Evolutionary conservation across 2,329 filamentous ascomycete species (phyloP).

Genomic region (Neonectria magnoliae): DNA sequence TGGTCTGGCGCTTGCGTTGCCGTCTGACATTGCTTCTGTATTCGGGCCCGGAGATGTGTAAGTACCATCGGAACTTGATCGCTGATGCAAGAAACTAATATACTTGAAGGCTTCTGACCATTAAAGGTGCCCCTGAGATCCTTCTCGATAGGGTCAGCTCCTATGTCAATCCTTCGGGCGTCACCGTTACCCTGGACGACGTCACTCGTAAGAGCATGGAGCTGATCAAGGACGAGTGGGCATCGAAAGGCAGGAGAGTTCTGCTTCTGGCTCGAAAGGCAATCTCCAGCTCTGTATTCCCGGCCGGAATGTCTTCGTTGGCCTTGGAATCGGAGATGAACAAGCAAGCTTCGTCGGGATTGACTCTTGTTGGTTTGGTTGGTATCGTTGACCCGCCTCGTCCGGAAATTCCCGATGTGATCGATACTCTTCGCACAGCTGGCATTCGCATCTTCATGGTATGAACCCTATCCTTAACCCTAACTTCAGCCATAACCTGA

Average conservation of each 20-base stretch:
- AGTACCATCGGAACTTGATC: neutral
- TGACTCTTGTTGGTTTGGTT: slow-evolving; percentile 78
- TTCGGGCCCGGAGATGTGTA: slow-evolving; percentile 23
- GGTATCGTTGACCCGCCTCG: slow-evolving; percentile 83
- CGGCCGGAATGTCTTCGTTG: slow-evolving; percentile 52
- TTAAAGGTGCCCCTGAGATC: slow-evolving; percentile 83
- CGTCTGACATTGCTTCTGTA: slow-evolving; percentile 11
- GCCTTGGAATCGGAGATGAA: slow-evolving; percentile 62
- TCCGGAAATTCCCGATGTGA: slow-evolving; percentile 74
- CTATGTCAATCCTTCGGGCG: slow-evolving; percentile 66
- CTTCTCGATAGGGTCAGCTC: slow-evolving; percentile 71
- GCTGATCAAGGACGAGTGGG: slow-evolving; percentile 73
- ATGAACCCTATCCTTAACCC: too few species aligned
- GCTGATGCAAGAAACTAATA: slow-evolving; percentile 9
- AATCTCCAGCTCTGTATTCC: slow-evolving; percentile 54
- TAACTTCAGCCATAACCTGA: too few species aligned
- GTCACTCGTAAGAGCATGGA: slow-evolving; percentile 60
- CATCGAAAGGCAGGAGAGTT: slow-evolving; percentile 73
- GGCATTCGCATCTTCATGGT: slow-evolving; percentile 82
- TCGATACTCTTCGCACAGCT: slow-evolving; percentile 73
- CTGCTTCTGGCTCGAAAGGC: slow-evolving; percentile 72
- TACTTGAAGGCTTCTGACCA: slow-evolving; percentile 66
- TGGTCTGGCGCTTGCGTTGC: slow-evolving; percentile 48
- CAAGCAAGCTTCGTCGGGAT: slow-evolving; percentile 62
- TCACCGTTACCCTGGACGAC: slow-evolving; percentile 58